Evolutionary conservation across 768 basidiomycete genomes (phyloP).

Genomic region (Lentinula detonsa): DNA sequence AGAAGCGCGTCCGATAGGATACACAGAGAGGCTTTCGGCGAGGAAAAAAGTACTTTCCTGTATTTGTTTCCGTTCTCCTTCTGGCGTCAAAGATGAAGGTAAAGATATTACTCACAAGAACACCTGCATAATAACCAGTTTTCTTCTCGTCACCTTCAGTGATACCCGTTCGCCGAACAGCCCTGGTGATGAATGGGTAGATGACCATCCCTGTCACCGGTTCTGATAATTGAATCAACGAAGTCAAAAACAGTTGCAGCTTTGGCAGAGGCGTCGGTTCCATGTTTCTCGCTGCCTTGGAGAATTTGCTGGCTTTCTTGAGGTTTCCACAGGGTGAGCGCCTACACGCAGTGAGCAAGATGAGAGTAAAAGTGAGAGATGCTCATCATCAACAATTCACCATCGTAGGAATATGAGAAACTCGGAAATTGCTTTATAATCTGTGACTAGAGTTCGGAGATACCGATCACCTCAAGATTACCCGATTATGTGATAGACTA

Average conservation of each 20-base stretch:
- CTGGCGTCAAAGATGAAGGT: not conserved
- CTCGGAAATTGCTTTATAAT: too few relatives aligned
- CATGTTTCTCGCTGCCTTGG: not conserved
- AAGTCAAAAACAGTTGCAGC: conserved; percentile 29
- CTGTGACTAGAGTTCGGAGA: too few relatives aligned
- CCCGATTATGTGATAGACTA: too few relatives aligned
- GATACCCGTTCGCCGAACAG: conserved; percentile 11
- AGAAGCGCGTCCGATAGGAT: conserved; percentile 22
- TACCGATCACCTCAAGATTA: too few relatives aligned
- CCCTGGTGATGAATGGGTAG: conserved; percentile 16
- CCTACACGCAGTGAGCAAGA: too few relatives aligned
- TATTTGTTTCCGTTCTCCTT: not conserved
- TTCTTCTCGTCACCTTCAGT: conserved; percentile 12
- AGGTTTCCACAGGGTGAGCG: too few relatives aligned
- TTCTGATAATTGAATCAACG: conserved; percentile 27
- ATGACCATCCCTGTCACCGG: conserved; percentile 22
- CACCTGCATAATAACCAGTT: conserved; percentile 17
- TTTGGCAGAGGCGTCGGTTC: conserved; percentile 28
- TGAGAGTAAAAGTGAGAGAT: too few relatives aligned
- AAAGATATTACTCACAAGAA: conserved; percentile 10
- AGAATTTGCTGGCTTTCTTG: too few relatives aligned
- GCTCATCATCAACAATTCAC: too few relatives aligned
- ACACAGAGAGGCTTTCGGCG: conserved; percentile 19
- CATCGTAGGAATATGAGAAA: too few relatives aligned
- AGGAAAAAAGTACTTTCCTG: conserved; percentile 25